phyloP scores from a whole-genome alignment of 2,329 filamentous ascomycete genomes.

The Pseudogymnoascus sp. region DNA sequence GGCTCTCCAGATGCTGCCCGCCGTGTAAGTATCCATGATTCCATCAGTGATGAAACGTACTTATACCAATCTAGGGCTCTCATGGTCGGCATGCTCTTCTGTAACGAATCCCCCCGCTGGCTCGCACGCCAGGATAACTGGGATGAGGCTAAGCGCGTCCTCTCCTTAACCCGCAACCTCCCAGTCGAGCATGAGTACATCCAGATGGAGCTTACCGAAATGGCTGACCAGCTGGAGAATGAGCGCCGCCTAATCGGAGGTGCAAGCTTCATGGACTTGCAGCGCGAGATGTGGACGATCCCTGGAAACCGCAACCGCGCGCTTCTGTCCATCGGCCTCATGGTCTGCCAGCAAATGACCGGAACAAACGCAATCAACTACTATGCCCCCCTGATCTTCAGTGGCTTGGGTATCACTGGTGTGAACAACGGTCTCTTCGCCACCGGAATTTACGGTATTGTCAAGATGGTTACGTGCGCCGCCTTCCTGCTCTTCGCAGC shows the following conservation, averaged over 20 bases:
- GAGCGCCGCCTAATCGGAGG: slow-evolving; percentile 46
- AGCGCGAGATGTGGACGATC: slow-evolving; percentile 56
- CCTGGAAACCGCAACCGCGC: slow-evolving; percentile 57
- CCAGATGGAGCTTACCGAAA: slow-evolving; percentile 40
- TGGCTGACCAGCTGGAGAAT: slow-evolving; percentile 38
- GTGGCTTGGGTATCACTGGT: slow-evolving; percentile 52
- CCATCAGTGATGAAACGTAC: not conserved
- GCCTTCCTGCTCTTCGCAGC: slow-evolving; percentile 61
- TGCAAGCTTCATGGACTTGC: slow-evolving; percentile 41
- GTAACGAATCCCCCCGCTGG: slow-evolving; percentile 58
- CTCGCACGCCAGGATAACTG: slow-evolving; percentile 61
- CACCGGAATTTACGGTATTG: slow-evolving; percentile 66
- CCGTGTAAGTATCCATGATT: slow-evolving; percentile 34
- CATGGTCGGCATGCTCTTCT: slow-evolving; percentile 53
- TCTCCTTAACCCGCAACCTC: slow-evolving; percentile 46
- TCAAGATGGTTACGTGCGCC: slow-evolving; percentile 60
- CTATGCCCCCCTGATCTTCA: slow-evolving; percentile 65
- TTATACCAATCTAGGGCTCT: slow-evolving; percentile 33
- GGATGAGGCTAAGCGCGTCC: slow-evolving; percentile 52
- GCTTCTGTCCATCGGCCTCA: slow-evolving; percentile 55
- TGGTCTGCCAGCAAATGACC: slow-evolving; percentile 69
- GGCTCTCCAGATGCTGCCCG: slow-evolving; percentile 58
- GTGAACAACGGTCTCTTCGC: slow-evolving; percentile 59
- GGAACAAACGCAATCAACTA: slow-evolving; percentile 50
- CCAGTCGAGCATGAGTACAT: slow-evolving; percentile 49